A percentile compares a stretch with the other conserved stretches of the same genome.
These are phyloP conservation scores for Puccinia horiana DNA, from an alignment of 1,284 basidiomycete species.

Conservation along the genomic window DNA sequence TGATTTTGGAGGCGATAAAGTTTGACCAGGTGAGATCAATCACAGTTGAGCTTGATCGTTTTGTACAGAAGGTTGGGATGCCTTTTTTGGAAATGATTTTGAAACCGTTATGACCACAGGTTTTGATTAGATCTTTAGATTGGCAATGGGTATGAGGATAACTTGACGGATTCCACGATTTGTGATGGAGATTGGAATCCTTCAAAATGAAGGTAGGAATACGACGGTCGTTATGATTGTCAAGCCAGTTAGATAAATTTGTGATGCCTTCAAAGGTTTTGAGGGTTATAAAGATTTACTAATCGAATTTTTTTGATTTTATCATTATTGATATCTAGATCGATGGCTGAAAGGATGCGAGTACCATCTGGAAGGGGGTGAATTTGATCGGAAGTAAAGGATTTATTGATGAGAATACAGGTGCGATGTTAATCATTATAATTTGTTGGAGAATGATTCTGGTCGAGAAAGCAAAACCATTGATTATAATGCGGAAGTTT, in stretches of 20 bases:
- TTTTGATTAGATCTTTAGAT: constrained; percentile 7
- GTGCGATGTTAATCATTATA: background rate
- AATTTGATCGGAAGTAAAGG: background rate
- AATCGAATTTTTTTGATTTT: background rate
- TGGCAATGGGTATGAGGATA: constrained; percentile 3
- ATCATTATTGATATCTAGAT: background rate
- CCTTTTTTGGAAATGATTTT: background rate
- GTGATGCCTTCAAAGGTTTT: background rate
- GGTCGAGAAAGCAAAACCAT: background rate
- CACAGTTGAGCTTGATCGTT: background rate
- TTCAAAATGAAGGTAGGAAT: constrained; percentile 11
- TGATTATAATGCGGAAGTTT: background rate
- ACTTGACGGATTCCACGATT: background rate
- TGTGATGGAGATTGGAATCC: constrained; percentile 21
- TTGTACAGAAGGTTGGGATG: background rate
- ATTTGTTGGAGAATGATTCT: background rate
- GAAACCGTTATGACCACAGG: background rate
- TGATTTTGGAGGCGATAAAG: background rate
- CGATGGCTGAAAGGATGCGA: background rate
- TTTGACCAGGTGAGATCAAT: constrained; percentile 22
- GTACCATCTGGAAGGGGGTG: background rate
- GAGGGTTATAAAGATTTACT: constrained; percentile 10
- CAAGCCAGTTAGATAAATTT: background rate
- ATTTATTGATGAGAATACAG: background rate
- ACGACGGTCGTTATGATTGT: background rate